Base-by-base conservation (phyloP, 495 filamentous ascomycete genomes). In the Poronia punctata region DNA sequence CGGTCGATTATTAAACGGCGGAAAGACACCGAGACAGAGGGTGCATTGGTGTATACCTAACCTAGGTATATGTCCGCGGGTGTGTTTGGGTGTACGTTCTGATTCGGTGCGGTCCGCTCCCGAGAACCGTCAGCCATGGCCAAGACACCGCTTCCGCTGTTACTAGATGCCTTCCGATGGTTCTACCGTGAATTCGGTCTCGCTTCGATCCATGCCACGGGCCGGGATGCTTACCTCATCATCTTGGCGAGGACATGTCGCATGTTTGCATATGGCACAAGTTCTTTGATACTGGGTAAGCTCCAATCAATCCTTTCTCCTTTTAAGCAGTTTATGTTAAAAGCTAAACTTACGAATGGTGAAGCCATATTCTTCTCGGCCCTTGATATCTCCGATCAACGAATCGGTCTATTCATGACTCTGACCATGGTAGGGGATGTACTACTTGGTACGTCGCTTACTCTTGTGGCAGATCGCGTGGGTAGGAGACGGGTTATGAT, bases 361-460 rank as follows among this genome's bases (percentile, higher is more conserved):
- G 10, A 16, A 11, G 54, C 52, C 19, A 58, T 58, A 23, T 68
- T 84, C 53, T 71, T 93, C 31, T 75, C 75, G 0, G 74, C 75
- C 4, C 61, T 92, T 15, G 68, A 67, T 8, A 75, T 81, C 46
- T 72, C 83, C 0, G 78, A 86, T 50, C 68, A 76, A n/a, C 67
- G 67, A n/a, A 88, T 84, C 29, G 88, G 88, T 11, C 67, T 88
- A 4, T 92, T 94, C 59, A 94, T 94, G 86, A 88, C 84, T 3
- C 61, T 90, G 33, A 95, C 88, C 0, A 62, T 93, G 38, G 62
- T 84, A 12, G 87, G 88, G 19, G 88, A 95, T 65, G 81, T 85
- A 2, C 47, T 79, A 18, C 81, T 93, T 41, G 86, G 84, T 36
- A 78, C 88, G 14, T 51, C 82, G 17, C 69, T 95, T 17, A 88